Evolutionary conservation across 257 asterid genomes (phyloP), one percentile per base, ranked within the genome.

Genomic region (Primulina huaijiensis): DNA sequence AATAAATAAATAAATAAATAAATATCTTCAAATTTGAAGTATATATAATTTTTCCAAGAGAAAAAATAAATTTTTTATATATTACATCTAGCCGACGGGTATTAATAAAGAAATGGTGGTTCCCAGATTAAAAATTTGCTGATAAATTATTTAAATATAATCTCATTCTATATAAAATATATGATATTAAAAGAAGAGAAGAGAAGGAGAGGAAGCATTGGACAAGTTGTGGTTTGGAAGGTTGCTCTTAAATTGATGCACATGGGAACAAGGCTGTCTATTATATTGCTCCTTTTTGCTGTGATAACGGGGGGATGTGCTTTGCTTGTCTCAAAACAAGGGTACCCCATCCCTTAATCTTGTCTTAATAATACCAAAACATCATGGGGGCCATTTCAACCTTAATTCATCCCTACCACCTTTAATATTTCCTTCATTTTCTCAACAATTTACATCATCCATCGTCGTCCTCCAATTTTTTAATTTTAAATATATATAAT

Each of bases 181-280:
- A 40, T 8, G 34, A 31, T 31, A 31, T 31, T 31, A 38, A 38
- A 38, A 16, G 20, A 20, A 0, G 20, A 50, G 58, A 65, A 40
- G 56, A 12, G 25, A 11, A 37, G 31, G 35, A 0, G 4, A 17
- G 74, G 81, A 73, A 81, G 79, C 81, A 80, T 8, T 8, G 19
- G 63, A 21, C 80, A 78, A 72, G 84, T 78, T 78, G 84, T 71
- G 84, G 64, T 87, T 88, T 88, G 97, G 93, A 90, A 84, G 85
- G 71, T 74, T 76, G 92, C 85, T 66, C 87, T 83, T 90, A 72
- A 90, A 86, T 85, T 69, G 73, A 58, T 46, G 87, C 94, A 88
- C 90, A 85, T 85, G 92, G 89, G 87, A 85, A 87, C 90, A 89
- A 85, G 78, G 85, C 68, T 81, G 93, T 79, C 87, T 83, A 79